Evolutionary conservation across 495 filamentous ascomycete species (phyloP), one percentile per base, ranked within the genome.

Genomic region (Ramalina peruviana): DNA sequence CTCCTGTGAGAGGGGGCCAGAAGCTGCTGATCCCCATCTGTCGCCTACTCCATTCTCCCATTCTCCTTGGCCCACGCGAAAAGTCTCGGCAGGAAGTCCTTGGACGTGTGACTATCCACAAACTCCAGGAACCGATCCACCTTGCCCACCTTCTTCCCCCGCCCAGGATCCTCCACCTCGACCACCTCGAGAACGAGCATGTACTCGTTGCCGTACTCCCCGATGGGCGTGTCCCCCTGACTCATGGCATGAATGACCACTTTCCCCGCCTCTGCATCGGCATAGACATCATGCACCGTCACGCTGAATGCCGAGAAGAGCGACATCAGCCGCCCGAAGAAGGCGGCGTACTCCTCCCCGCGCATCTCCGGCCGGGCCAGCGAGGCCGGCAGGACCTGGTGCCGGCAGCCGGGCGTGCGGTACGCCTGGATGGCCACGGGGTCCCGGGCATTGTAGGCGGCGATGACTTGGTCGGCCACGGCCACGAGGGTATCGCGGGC

Each of bases 101-200:
- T 17, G 43, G 16, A 51, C n/a, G n/a, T n/a, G n/a, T 36, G 49
- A 26, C 48, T 43, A 57, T 66, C 65, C 25, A 66, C 54, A 52
- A 62, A 68, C 58, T 66, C 64, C n/a, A 56, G 27, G 9, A 33
- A 33, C 30, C 30, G 7, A 33, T 33, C 30, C 11, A 50, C 51
- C 38, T 48, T 57, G 12, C 46, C 51, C 39, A 66, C 55, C 50
- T 62, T 63, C 45, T 58, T 54, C 16, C 59, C 65, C 12, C 12
- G 30, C 9, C 30, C 30, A 33, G 5, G 5, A 4, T 33, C 30
- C 5, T 33, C 30, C 46, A 37, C 51, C 49, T 63, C 58, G 43
- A 61, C 53, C 54, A 65, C 60, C 40, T 57, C 44, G 20, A 60
- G 39, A 11, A 55, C 50, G 26, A 60, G 45, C 46, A 58, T 51